A percentile compares a stretch with the other conserved stretches of the same genome.
Evolutionary conservation across 768 basidiomycete genomes (phyloP).

Genomic region (Gloeostereum incarnatum): DNA sequence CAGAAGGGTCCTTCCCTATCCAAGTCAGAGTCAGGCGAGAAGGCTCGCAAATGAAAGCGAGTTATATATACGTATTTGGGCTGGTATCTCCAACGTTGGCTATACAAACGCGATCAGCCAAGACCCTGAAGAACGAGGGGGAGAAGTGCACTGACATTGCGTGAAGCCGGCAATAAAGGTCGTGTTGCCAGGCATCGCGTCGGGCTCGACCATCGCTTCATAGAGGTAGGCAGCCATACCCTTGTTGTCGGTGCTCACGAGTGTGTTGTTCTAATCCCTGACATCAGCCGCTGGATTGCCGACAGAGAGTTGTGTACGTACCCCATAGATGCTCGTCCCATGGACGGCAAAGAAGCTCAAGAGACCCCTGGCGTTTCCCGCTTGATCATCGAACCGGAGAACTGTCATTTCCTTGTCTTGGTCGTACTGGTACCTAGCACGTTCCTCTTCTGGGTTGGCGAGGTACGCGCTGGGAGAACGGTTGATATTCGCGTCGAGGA

Average conservation of each 20-base stretch:
- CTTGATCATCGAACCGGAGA: slow-evolving; percentile 51
- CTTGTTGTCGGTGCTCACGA: slow-evolving; percentile 79
- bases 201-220: slow-evolving; percentile 62
- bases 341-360: slow-evolving; percentile 74
- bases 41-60: slow-evolving; percentile 4
- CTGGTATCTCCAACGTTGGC: slow-evolving; percentile 79
- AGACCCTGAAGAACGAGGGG: slow-evolving; percentile 5
- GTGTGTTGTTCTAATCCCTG: slow-evolving; percentile 57
- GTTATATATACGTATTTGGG: slow-evolving; percentile 56
- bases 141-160: slow-evolving; percentile 41
- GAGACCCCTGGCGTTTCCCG: slow-evolving; percentile 53
- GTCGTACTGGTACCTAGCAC: slow-evolving; percentile 56
- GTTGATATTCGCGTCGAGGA: slow-evolving; percentile 63
- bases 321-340: slow-evolving; percentile 73
- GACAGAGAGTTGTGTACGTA: slow-evolving; percentile 20
- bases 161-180: slow-evolving; percentile 70
- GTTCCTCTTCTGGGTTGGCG: slow-evolving; percentile 64
- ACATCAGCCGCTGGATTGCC: background rate
- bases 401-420: slow-evolving; percentile 71
- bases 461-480: slow-evolving; percentile 70
- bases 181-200: slow-evolving; percentile 55
- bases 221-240: slow-evolving; percentile 80
- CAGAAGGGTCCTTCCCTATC: slow-evolving; percentile 63
- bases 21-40: slow-evolving; percentile 5
- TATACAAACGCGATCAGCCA: slow-evolving; percentile 15